Percentiles rank a stretch among this genome's conserved stretches.
Conservation (phyloP, 2,329 filamentous ascomycete genomes). For the Xylariaceae sp. region DNA sequence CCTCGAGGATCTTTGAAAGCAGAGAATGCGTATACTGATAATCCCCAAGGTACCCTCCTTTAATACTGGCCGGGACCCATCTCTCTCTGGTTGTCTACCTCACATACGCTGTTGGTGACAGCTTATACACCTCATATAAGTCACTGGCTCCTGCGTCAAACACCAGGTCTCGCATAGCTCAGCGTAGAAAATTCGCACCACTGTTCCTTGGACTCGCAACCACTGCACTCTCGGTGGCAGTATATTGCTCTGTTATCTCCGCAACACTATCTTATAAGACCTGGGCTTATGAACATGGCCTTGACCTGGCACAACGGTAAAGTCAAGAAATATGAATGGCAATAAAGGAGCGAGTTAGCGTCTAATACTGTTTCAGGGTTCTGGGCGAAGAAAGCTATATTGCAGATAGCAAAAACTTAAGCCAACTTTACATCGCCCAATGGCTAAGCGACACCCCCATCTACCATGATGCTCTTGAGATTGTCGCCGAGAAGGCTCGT, state of each 20-base stretch:
- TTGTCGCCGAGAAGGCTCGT: slow-evolving; percentile 59
- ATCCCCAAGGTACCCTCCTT: slow-evolving; percentile 41
- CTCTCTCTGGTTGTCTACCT: slow-evolving; percentile 40
- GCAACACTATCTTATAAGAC: slow-evolving; percentile 45
- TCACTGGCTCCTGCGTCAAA: slow-evolving; percentile 44
- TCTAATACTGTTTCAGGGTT: slow-evolving; percentile 28
- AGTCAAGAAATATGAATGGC: not conserved
- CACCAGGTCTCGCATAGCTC: slow-evolving; percentile 43
- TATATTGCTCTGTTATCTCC: slow-evolving; percentile 40
- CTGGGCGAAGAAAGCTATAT: slow-evolving; percentile 27
- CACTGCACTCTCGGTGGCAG: slow-evolving; percentile 38
- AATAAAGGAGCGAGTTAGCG: not conserved
- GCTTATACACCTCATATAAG: slow-evolving; percentile 45
- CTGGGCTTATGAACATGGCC: slow-evolving; percentile 47
- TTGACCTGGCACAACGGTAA: slow-evolving; percentile 41
- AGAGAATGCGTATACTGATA: slow-evolving; percentile 2
- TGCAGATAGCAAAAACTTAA: slow-evolving; percentile 36
- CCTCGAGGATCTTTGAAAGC: not conserved
- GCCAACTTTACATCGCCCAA: slow-evolving; percentile 48
- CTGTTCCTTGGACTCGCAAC: slow-evolving; percentile 44
- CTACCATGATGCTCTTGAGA: slow-evolving; percentile 58
- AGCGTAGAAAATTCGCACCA: slow-evolving; percentile 42
- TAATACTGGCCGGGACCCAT: slow-evolving; percentile 39
- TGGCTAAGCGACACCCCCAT: slow-evolving; percentile 62
- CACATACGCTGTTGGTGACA: slow-evolving; percentile 40